A percentile compares a stretch with the other conserved stretches of the same genome.
phyloP scores from a whole-genome alignment of 331 rosid species.

The Cydonia oblonga region DNA sequence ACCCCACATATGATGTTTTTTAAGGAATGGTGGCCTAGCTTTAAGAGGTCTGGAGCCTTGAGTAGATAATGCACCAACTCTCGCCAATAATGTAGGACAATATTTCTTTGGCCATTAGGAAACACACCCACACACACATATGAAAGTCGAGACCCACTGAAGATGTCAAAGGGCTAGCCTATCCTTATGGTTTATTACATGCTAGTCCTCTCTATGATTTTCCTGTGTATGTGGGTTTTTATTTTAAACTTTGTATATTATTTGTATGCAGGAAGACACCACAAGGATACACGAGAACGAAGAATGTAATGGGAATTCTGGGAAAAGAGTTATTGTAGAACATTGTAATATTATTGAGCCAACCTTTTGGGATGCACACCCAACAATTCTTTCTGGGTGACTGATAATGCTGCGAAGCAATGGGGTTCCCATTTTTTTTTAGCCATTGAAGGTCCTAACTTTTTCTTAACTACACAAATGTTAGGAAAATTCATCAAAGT shows the following conservation, averaged over 20 bases:
- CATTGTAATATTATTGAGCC: slow-evolving; percentile 58
- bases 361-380: slow-evolving; percentile 52
- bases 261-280: slow-evolving; percentile 15
- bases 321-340: slow-evolving; percentile 12
- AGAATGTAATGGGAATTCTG: neutral
- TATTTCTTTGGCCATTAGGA: neutral
- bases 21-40: neutral
- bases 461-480: neutral
- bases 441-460: neutral
- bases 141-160: neutral
- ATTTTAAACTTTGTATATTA: neutral
- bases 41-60: neutral
- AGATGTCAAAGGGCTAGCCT: neutral
- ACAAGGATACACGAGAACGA: neutral
- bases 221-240: neutral
- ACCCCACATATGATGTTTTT: neutral
- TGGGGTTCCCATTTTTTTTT: neutral
- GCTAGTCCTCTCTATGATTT: neutral
- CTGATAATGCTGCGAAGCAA: neutral
- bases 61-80: neutral
- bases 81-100: neutral
- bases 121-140: neutral
- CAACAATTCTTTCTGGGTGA: slow-evolving; percentile 34
- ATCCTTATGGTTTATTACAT: neutral
- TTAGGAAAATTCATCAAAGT: neutral